Base-by-base conservation (phyloP, 805 yeast genomes). In the Kodamaea kakaduensis region DNA sequence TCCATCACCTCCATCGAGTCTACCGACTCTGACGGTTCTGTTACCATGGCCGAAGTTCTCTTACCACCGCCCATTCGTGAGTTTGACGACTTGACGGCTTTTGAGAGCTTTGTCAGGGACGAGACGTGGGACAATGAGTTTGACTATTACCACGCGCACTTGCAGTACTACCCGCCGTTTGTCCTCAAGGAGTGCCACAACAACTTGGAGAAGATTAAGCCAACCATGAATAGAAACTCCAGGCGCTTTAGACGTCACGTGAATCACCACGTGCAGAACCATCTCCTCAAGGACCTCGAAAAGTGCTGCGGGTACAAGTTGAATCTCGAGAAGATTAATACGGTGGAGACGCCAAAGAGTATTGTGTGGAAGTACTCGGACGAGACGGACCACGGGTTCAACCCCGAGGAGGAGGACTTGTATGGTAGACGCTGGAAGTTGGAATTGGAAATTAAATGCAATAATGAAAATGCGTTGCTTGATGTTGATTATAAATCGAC, bases 121-220 rank as follows among this genome's bases (percentile, higher is more conserved):
- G 89, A 81, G 51, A 75, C 83, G 3, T 81, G 84, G 73, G 89
- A 82, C 56, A 78, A 81, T 43, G 89, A 83, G 41, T 78, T 73
- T 46, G 84, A 78, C 52, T 73, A 78, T 48, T 62, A 79, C 45
- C 83, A 81, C 51, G 84, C 84, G 23, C 79, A 75, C 43, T 63
- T 82, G 41, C 67, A 66, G 33, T 83, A 83, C 58, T 69, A 76
- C 50, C 93, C 93, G 14, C 90, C 90, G 33, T 83, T 83, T 53
- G 74, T 83, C 31, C 45, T 81, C 55, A 72, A 73, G 44, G 82
- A 77, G 38, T 73, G 79, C 42, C 84, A 79, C 45, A 75, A 78
- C 38, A 78, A 81, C 50, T 76, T 78, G 40, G 88, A 82, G 35
- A 81, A 78, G 52, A 74, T 82, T 43, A 80, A 81, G 56, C 81